A percentile compares a stretch with the other conserved stretches of the same genome.
phyloP scores from a whole-genome alignment of 148 eudicot species.

The Nepenthes gracilis region DNA sequence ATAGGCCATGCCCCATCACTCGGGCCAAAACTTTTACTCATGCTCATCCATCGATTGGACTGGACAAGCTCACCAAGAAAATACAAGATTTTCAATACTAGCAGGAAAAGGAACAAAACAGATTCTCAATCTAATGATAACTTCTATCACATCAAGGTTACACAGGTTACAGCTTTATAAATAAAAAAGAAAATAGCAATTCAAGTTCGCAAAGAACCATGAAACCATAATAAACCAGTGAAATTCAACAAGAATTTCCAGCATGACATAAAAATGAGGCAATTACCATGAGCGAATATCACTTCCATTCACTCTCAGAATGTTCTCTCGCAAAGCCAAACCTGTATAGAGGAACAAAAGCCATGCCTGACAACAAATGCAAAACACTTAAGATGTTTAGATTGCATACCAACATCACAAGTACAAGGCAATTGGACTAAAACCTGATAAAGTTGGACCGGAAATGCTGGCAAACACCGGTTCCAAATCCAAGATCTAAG shows the following conservation, averaged over 20 bases:
- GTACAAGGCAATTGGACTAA: neutral
- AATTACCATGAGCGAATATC: constrained; percentile 95
- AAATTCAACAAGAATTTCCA: neutral
- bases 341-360: constrained; percentile 83
- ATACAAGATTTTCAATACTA: no score
- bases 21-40: no score
- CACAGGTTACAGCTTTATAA: no score
- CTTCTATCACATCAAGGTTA: no score
- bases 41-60: no score
- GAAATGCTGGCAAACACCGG: constrained; percentile 92
- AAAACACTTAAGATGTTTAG: neutral
- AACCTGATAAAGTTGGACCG: constrained; percentile 94
- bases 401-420: neutral
- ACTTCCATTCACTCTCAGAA: constrained; percentile 92
- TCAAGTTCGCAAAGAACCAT: no score
- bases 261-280: constrained; percentile 1
- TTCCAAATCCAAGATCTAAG: constrained; percentile 64
- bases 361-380: constrained; percentile 65
- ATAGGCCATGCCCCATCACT: no score
- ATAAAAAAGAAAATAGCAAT: no score
- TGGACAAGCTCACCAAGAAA: no score
- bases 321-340: constrained; percentile 90
- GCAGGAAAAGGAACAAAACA: no score
- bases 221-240: neutral
- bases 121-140: no score